Evolutionary conservation across 176 grass and related monocot species (phyloP), one percentile per base, ranked within the genome.

Genomic region (Aegilops umbellulata): DNA sequence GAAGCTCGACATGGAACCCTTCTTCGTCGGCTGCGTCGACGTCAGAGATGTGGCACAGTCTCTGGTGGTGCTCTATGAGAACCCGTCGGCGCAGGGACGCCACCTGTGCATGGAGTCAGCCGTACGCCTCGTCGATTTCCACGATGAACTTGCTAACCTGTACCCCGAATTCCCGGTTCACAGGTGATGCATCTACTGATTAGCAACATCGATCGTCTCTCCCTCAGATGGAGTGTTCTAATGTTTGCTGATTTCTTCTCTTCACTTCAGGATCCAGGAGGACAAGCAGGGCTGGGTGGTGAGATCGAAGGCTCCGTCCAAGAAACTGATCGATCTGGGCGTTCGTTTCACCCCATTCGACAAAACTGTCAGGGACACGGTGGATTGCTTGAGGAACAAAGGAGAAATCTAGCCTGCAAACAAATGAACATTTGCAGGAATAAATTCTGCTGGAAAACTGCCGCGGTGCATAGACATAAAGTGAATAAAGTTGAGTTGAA

Each of bases 221-320:
- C 15, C 15, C 0, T 53, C 14, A 10, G 36, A 73, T 89, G 15
- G 61, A 17, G 49, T 19, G 49, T 53, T 53, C 15, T 53, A 17
- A 49, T 49, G 3, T 5, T 53, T 78, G 6, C 10, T 89, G 31
- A 79, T 26, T 13, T 44, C 3, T 81, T 83, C 1, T 30, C 7
- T 44, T 79, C 2, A 4, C 26, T 57, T 51, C 24, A 91, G 90
- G 80, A 69, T 88, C 53, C 41, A 36, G 46, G 90, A 95, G 66
- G 87, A 95, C 30, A 95, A 92, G 42, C 85, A 86, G 74, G 69
- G 24, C 10, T 95, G 90, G 93, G 41, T 94, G 25, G 65, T 81
- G 20, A 83, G 81, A 58, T 69, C 73, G 9, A 87, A 88, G 79
- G 61, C 16, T 57, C 78, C 82, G 17, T 87, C 90, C n/a, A 92